Conservation (phyloP, 208 protist species). For the Leishmania braziliensis region DNA sequence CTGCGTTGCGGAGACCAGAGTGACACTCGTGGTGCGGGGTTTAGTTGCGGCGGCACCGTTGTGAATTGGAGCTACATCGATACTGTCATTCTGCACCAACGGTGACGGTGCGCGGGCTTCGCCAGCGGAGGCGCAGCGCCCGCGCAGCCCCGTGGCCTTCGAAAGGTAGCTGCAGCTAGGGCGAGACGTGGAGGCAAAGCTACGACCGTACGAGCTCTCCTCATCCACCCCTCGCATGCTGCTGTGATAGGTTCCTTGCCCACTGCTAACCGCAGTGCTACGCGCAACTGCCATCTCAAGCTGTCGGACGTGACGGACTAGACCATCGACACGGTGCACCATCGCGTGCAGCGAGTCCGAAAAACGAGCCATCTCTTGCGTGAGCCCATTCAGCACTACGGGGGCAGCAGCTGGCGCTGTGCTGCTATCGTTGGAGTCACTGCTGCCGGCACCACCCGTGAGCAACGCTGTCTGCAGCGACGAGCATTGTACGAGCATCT, state of each 20-base stretch:
- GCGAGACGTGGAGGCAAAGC: slow-evolving; percentile 13
- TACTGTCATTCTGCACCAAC: not conserved
- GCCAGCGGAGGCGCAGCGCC: not conserved
- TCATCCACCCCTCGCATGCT: slow-evolving; percentile 1
- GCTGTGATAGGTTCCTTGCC: not conserved
- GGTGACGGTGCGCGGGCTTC: not conserved
- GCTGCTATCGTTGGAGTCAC: not conserved
- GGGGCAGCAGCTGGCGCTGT: not conserved
- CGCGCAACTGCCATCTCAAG: slow-evolving; percentile 31
- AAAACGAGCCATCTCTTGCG: slow-evolving; percentile 37
- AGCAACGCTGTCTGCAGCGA: slow-evolving; percentile 4
- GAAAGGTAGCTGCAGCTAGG: slow-evolving; percentile 2
- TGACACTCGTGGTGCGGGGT: not conserved
- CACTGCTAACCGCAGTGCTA: not conserved
- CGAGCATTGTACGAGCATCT: slow-evolving; percentile 64
- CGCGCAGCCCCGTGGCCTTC: not conserved
- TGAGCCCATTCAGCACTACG: slow-evolving; percentile 8
- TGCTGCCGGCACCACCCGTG: not conserved
- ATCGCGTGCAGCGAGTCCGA: slow-evolving; percentile 48
- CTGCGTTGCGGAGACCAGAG: not conserved
- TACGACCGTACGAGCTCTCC: slow-evolving; percentile 18
- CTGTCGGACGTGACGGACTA: slow-evolving; percentile 43
- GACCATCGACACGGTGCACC: slow-evolving; percentile 28
- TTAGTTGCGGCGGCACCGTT: not conserved
- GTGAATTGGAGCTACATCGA: not conserved